Evolutionary conservation across 2,329 filamentous ascomycete species (phyloP).

Genomic region (Botrytis medusae): DNA sequence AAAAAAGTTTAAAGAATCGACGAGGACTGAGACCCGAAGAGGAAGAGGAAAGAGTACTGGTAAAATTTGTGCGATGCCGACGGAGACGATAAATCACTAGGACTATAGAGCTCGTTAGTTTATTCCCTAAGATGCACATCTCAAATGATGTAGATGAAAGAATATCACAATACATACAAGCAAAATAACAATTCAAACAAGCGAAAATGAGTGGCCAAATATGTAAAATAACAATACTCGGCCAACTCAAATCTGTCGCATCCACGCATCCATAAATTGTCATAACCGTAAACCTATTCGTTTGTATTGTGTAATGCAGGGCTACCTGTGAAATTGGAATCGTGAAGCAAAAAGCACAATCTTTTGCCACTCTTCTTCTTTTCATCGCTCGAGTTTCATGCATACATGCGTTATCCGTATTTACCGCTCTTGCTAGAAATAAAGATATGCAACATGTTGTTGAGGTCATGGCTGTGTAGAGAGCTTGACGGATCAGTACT

Average conservation of each 20-base stretch:
- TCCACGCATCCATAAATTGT: constrained; percentile 59
- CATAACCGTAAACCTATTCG: constrained; percentile 56
- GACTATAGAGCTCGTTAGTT: constrained; percentile 42
- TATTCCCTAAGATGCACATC: accelerated
- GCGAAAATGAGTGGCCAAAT: constrained; percentile 58
- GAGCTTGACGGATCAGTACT: constrained; percentile 55
- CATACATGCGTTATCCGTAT: constrained; percentile 55
- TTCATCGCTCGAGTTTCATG: constrained; percentile 50
- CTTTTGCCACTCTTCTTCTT: constrained; percentile 48
- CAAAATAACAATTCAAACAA: constrained; percentile 54
- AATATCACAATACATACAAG: constrained; percentile 47
- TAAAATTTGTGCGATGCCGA: constrained; percentile 59
- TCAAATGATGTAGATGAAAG: background rate
- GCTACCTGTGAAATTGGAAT: constrained; percentile 56
- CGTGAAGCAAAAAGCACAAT: constrained; percentile 55
- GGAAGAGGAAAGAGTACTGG: constrained; percentile 52
- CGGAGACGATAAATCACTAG: constrained; percentile 60
- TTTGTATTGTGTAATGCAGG: constrained; percentile 60
- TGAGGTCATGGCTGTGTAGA: constrained; percentile 52
- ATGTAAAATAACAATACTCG: constrained; percentile 52
- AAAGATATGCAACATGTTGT: constrained; percentile 58
- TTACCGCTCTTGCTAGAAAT: constrained; percentile 58
- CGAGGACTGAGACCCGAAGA: constrained; percentile 55
- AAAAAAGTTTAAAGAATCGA: constrained; percentile 61
- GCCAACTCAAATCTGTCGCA: constrained; percentile 56